Evolutionary conservation across 2,329 filamentous ascomycete genomes (phyloP), one percentile per base, ranked within the genome.

Genomic region (Madurella fahalii): DNA sequence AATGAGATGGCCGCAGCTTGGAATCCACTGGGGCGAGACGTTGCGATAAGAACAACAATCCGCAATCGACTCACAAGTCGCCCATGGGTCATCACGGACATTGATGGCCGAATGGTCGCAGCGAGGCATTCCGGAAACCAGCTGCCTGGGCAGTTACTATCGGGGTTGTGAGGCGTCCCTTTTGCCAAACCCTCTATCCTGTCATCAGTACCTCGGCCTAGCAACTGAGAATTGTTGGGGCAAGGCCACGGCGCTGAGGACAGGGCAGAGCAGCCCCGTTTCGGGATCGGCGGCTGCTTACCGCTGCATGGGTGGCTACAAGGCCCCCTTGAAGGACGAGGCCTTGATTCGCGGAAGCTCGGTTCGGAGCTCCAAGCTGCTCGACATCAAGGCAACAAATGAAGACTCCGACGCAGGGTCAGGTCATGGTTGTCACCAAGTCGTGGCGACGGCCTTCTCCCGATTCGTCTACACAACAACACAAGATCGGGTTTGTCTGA

Each of bases 21-120:
- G 45, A 9, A 39, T 50, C 58, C 58, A 53, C 50, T 50, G 51
- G 39, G 59, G 58, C 53, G 54, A 59, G 52, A 58, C 50, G 54
- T 40, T 49, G 40, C 55, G 54, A 59, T 59, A 57, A 59, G 57
- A 39, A 8, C 11, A 37, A 12, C 17, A n/a, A 40, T n/a, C 25
- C 17, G 20, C 31, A 16, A 42, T 34, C 44, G 31, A 39, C 40
- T 53, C 44, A 48, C 51, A n/a, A n/a, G 43, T 45, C 45, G 48
- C 41, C n/a, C 40, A 5, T 11, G 34, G 13, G 9, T 15, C 34
- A 53, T 53, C 40, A 45, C 45, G 51, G 41, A 43, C 15, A 43
- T 13, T 20, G 41, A 25, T 43, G n/a, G 41, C 41, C 12, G 16
- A 9, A 13, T 9, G 11, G 41, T 43, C 25, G 41, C 11, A 25